phyloP scores from a whole-genome alignment of 1,284 basidiomycete species.

The Leccinum pallidistipes region DNA sequence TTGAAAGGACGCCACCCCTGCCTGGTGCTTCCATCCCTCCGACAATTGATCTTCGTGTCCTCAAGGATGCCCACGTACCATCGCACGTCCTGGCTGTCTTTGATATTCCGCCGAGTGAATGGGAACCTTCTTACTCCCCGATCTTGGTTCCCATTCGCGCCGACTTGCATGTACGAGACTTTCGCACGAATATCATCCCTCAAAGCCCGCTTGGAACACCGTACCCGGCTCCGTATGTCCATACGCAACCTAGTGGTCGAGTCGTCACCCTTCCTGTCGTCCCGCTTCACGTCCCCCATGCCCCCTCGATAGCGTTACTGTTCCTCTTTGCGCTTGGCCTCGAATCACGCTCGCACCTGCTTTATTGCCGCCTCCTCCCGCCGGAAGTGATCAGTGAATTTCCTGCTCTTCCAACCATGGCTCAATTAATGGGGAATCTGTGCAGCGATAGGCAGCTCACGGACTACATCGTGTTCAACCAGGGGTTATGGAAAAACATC shows the following conservation, averaged over 20 bases:
- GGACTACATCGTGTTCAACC: conserved; percentile 36
- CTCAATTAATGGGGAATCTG: conserved; percentile 37
- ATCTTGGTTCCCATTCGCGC: conserved; percentile 49
- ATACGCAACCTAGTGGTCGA: conserved; percentile 13
- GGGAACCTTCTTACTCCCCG: conserved; percentile 37
- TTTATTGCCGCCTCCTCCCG: conserved; percentile 42
- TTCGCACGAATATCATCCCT: conserved; percentile 40
- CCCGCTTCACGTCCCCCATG: conserved; percentile 35
- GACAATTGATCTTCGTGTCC: conserved; percentile 43
- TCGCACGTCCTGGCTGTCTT: conserved; percentile 52
- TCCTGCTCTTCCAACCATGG: conserved; percentile 57
- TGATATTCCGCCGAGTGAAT: conserved; percentile 32
- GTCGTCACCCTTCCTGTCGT: conserved; percentile 34
- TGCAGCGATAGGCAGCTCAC: conserved; percentile 35
- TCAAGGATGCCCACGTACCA: conserved; percentile 43
- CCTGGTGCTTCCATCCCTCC: conserved; percentile 35
- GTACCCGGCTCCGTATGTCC: conserved; percentile 34
- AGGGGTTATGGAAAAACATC: conserved; percentile 47
- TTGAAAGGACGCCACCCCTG: conserved; percentile 33
- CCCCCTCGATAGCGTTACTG: conserved; percentile 34
- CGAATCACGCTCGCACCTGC: conserved; percentile 33
- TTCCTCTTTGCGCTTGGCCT: conserved; percentile 35
- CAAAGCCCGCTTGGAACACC: conserved; percentile 34
- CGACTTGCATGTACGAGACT: conserved; percentile 40
- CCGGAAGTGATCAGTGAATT: conserved; percentile 43